Conservation (phyloP, 257 asterid species). For the Primulina huaijiensis region DNA sequence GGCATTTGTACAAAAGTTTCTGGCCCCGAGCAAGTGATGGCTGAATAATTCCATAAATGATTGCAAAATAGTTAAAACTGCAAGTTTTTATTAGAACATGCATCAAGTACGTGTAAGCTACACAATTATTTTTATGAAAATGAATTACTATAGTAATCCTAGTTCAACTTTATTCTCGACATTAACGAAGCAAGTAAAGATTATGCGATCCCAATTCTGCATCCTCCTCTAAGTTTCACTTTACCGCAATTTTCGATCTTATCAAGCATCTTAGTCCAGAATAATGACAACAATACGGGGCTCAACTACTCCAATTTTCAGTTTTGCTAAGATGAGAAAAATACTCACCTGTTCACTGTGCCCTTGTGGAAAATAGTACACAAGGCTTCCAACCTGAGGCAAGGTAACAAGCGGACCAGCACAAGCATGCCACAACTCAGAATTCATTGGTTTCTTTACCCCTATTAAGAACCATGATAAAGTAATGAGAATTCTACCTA, state of each 20-base stretch:
- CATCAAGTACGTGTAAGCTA: no score
- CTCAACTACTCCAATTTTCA: not conserved
- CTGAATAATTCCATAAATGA: not conserved
- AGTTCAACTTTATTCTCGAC: not conserved
- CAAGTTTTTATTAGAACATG: no score
- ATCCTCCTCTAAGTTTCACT: not conserved
- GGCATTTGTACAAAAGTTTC: not conserved
- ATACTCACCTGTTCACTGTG: conserved; percentile 79
- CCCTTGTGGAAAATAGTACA: conserved; percentile 83
- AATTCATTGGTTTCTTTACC: conserved; percentile 51
- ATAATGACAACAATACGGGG: not conserved
- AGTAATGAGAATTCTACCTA: conserved; percentile 1
- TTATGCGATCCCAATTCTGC: not conserved
- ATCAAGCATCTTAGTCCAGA: not conserved
- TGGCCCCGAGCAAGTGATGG: not conserved
- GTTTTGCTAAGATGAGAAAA: not conserved
- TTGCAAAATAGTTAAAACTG: not conserved
- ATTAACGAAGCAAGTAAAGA: not conserved
- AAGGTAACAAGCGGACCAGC: conserved; percentile 82
- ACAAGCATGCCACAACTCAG: conserved; percentile 92
- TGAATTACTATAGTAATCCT: not conserved
- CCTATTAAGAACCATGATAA: conserved; percentile 36
- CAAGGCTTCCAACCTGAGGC: conserved; percentile 91
- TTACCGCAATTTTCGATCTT: not conserved
- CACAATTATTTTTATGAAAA: no score